Conservation (phyloP, 2,329 filamentous ascomycete species). For the Aspergillus fumigatiaffinis region DNA sequence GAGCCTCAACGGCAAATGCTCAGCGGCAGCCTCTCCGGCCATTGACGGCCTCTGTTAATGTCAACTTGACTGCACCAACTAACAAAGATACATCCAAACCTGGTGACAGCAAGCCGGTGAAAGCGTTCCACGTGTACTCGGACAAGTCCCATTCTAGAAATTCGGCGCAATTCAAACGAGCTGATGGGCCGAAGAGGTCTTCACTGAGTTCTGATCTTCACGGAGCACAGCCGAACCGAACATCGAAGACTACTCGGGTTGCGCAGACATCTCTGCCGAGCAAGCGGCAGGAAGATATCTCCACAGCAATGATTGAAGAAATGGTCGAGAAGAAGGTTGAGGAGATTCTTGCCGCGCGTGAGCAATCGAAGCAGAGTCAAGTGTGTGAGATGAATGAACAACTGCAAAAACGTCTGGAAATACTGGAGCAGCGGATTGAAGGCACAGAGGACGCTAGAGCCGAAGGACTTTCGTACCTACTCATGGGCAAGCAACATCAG, state of each 20-base stretch:
- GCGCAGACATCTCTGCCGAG: conserved; percentile 24
- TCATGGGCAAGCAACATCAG: conserved; percentile 91
- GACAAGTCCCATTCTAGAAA: conserved; percentile 57
- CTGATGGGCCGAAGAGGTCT: conserved; percentile 44
- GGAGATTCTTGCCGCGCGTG: conserved; percentile 77
- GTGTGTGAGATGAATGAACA: conserved; percentile 65
- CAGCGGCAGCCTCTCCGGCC: conserved; percentile 75
- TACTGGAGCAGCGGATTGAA: conserved; percentile 81
- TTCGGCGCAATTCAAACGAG: conserved; percentile 33
- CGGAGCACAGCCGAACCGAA: conserved; percentile 32
- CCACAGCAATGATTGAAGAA: conserved; percentile 76
- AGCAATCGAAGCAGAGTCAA: conserved; percentile 45
- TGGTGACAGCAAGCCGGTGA: conserved; percentile 66
- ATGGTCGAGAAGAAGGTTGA: conserved; percentile 89
- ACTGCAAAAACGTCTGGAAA: conserved; percentile 75
- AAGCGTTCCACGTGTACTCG: conserved; percentile 82
- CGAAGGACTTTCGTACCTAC: conserved; percentile 76
- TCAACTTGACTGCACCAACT: conserved; percentile 57
- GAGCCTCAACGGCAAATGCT: conserved; percentile 40
- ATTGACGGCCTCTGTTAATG: conserved; percentile 70
- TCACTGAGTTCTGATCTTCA: conserved; percentile 35
- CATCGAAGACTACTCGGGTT: conserved; percentile 47
- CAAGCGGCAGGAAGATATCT: conserved; percentile 51
- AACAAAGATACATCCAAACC: conserved; percentile 49
- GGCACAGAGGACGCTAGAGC: conserved; percentile 69